Conservation (phyloP, 2,329 filamentous ascomycete species). For the Huntiella abstrusa region DNA sequence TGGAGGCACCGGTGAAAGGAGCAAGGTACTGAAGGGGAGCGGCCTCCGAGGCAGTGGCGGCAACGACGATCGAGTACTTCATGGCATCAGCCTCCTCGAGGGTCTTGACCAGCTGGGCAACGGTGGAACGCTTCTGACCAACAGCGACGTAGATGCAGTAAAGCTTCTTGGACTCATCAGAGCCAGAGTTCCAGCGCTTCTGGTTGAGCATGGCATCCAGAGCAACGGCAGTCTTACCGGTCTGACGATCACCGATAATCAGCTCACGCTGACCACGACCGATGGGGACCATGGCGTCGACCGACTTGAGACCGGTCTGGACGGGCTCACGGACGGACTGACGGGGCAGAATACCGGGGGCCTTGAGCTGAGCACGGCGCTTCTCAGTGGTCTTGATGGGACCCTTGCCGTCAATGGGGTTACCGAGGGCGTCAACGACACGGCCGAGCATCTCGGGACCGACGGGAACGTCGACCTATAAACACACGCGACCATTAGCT, state of each 20-base stretch:
- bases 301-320: constrained; percentile 97
- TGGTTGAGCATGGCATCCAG: constrained; percentile 98
- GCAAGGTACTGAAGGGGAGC: constrained; percentile 87
- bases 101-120: constrained; percentile 98
- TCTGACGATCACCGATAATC: constrained; percentile 99
- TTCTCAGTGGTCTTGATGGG: constrained; percentile 81
- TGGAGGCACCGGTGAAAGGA: constrained; percentile 59
- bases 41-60: constrained; percentile 92
- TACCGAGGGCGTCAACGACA: constrained; percentile 95
- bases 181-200: constrained; percentile 83
- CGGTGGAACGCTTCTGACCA: constrained; percentile 98
- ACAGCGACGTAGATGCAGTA: constrained; percentile 99
- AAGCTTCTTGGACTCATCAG: constrained; percentile 92
- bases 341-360: constrained; percentile 92
- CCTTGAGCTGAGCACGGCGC: constrained; percentile 97
- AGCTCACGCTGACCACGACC: constrained; percentile 99
- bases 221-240: constrained; percentile 96
- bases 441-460: constrained; percentile 84
- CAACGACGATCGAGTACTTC: constrained; percentile 91
- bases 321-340: constrained; percentile 95
- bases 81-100: constrained; percentile 99
- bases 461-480: constrained; percentile 86
- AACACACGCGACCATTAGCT: not conserved
- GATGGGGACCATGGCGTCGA: constrained; percentile 99
- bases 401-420: constrained; percentile 99